Evolutionary conservation across 2,329 filamentous ascomycete species (phyloP).

Genomic region (Aspergillus flavus): DNA sequence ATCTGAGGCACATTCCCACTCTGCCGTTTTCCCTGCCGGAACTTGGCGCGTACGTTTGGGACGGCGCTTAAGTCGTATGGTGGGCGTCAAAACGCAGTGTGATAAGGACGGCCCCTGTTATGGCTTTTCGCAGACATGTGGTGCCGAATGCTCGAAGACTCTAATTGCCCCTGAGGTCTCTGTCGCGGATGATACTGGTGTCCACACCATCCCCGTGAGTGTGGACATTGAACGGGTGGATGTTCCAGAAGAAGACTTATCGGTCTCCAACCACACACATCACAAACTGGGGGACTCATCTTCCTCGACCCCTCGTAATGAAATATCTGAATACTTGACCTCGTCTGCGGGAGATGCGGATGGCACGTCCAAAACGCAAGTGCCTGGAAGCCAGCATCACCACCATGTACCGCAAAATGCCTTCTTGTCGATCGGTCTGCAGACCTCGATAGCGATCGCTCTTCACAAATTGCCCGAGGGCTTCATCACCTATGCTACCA

Average conservation of each 20-base stretch:
- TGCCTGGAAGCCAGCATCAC: conserved; percentile 61
- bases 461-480: conserved; percentile 92
- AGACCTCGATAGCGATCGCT: conserved; percentile 92
- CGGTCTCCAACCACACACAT: not conserved
- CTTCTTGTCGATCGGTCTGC: conserved; percentile 91
- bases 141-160: conserved; percentile 61
- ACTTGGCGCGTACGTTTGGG: conserved; percentile 40
- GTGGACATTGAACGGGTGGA: conserved; percentile 17
- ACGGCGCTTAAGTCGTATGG: conserved; percentile 51
- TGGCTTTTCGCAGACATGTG: conserved; percentile 64
- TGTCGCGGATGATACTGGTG: conserved; percentile 18
- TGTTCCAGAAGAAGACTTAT: conserved; percentile 12
- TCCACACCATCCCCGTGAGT: conserved; percentile 22
- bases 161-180: conserved; percentile 25
- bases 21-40: conserved; percentile 25
- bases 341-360: conserved; percentile 5
- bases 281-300: conserved; percentile 4
- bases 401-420: conserved; percentile 95
- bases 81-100: conserved; percentile 55
- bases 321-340: conserved; percentile 10
- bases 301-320: conserved; percentile 18
- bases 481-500: conserved; percentile 92
- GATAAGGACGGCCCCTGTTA: conserved; percentile 63
- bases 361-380: conserved; percentile 6
- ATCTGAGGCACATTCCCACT: conserved; percentile 18